Evolutionary conservation across 352 stramenopile genomes (phyloP).

Genomic region (Elongisporangium senticosum): DNA sequence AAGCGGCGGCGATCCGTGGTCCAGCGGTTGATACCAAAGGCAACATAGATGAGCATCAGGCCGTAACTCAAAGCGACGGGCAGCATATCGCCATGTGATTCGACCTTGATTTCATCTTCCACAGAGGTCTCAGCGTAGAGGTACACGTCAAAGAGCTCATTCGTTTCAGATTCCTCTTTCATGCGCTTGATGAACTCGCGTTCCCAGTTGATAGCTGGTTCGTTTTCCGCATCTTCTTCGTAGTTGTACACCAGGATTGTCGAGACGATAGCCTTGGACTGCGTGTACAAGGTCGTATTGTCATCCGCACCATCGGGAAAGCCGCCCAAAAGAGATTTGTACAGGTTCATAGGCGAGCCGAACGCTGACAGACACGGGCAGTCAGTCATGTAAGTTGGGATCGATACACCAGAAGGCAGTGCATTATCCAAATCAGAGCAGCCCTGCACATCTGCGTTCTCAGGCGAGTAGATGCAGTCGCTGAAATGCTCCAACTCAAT

Average conservation of each 20-base stretch:
- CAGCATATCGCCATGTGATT: slow-evolving; percentile 42
- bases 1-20: slow-evolving; percentile 30
- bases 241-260: slow-evolving; percentile 64
- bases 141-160: slow-evolving; percentile 45
- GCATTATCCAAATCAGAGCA: slow-evolving; percentile 35
- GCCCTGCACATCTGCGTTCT: slow-evolving; percentile 39
- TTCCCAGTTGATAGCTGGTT: slow-evolving; percentile 47
- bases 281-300: slow-evolving; percentile 45
- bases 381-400: slow-evolving; percentile 50
- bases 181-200: slow-evolving; percentile 52
- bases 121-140: slow-evolving; percentile 59
- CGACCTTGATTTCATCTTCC: slow-evolving; percentile 50
- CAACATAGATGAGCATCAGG: slow-evolving; percentile 67
- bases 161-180: slow-evolving; percentile 30
- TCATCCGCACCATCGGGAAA: slow-evolving; percentile 40
- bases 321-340: slow-evolving; percentile 57
- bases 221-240: slow-evolving; percentile 37
- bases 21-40: slow-evolving; percentile 58
- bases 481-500: slow-evolving; percentile 47
- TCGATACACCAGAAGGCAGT: slow-evolving; percentile 26
- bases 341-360: slow-evolving; percentile 64
- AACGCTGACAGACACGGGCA: slow-evolving; percentile 58
- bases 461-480: slow-evolving; percentile 52
- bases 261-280: slow-evolving; percentile 41
- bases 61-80: slow-evolving; percentile 48